Evolutionary conservation across 805 yeast genomes (phyloP), one percentile per base, ranked within the genome.

Genomic region (Cyberlindnera maritima): DNA sequence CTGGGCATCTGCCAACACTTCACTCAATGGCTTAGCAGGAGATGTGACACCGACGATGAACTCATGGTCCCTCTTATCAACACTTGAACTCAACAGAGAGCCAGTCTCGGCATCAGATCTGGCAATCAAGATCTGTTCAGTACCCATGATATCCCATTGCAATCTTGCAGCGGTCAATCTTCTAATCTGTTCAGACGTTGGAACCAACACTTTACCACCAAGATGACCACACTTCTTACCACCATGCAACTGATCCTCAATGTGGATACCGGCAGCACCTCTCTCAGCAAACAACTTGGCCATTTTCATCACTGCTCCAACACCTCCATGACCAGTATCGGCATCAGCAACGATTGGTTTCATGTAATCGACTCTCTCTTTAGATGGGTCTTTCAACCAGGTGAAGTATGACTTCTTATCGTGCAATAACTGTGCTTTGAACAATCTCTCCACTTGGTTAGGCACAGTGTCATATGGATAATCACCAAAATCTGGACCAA

Each of bases 401-500:
- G 70, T 70, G 46, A 69, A 65, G 59, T 69, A 72, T 2, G 76
- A 55, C 56, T 77, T 77, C 39, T 70, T 70, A 57, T 80, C 86
- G 54, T 80, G 86, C 54, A 79, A 65, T 50, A 65, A 67, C 62
- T 80, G 85, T 1, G 84, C 81, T 53, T 76, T 72, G 62, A 79
- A 80, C 29, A 80, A 57, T 45, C 84, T 68, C 46, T 79, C 81
- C 6, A 79, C 85, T 56, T 80, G 82, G 55, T 78, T 78, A n/a
- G 87, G 87, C 2, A 81, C 84, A 0, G 87, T 81, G 54, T 81
- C 81, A 55, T 81, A 80, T 0, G 87, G 86, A 57, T 81, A 81
- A 59, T 81, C 87, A 18, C 85, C 87, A 60, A 79, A 78, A 57
- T 81, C 87, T 1, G 85, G 83, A 2, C 80, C 74, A 3, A 79